Evolutionary conservation across 352 stramenopile genomes (phyloP).

Genomic region (Pythium phragmiticola): DNA sequence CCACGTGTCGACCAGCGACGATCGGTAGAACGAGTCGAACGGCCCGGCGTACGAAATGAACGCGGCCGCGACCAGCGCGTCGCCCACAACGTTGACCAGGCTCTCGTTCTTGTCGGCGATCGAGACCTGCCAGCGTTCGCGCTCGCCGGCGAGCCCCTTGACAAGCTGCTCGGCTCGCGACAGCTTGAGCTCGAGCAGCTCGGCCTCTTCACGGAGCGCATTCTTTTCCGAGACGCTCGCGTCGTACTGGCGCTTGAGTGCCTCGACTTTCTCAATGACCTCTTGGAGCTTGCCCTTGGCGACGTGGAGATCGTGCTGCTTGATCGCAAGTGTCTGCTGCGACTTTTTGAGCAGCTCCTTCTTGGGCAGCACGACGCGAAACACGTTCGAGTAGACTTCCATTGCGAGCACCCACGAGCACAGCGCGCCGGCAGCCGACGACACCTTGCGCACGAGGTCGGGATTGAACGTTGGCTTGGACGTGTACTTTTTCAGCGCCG

Average conservation of each 20-base stretch:
- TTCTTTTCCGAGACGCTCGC: constrained; percentile 93
- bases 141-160: constrained; percentile 91
- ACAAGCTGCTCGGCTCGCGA: constrained; percentile 94
- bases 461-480: constrained; percentile 82
- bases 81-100: constrained; percentile 89
- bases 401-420: constrained; percentile 93
- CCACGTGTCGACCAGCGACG: constrained; percentile 86
- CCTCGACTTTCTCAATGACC: constrained; percentile 91
- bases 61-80: constrained; percentile 91
- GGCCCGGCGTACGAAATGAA: constrained; percentile 96
- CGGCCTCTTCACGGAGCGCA: constrained; percentile 89
- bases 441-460: constrained; percentile 90
- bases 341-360: constrained; percentile 87
- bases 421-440: constrained; percentile 81
- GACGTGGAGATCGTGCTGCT: constrained; percentile 86
- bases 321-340: constrained; percentile 80
- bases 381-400: constrained; percentile 89
- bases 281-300: constrained; percentile 89
- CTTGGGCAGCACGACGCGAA: constrained; percentile 89
- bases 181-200: constrained; percentile 91
- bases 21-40: constrained; percentile 93
- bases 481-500: constrained; percentile 94
- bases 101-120: constrained; percentile 90
- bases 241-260: constrained; percentile 91
- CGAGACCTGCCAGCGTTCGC: constrained; percentile 91